Percentiles rank a stretch among this genome's conserved stretches.
These are phyloP conservation scores for Daldinia concentrica DNA, from an alignment of 495 filamentous ascomycete genomes.

Conservation along the genomic window DNA sequence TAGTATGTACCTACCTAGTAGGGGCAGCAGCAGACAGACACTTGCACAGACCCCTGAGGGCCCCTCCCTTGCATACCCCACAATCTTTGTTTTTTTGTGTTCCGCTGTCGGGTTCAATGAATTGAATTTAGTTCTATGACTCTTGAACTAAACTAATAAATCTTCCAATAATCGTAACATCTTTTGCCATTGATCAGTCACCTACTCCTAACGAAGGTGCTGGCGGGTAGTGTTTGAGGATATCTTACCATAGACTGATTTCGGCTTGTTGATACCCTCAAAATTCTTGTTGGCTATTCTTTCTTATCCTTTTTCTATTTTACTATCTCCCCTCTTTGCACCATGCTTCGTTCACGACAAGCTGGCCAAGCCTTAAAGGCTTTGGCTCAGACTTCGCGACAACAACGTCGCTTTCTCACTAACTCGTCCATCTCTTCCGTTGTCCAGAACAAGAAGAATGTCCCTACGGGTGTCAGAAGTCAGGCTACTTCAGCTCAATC, in stretches of 20 bases:
- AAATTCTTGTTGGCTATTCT: neutral
- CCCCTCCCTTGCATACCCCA: constrained; percentile 45
- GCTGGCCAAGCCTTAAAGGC: constrained; percentile 54
- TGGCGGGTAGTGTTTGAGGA: constrained; percentile 24
- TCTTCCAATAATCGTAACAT: constrained; percentile 24
- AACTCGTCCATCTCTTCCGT: constrained; percentile 38
- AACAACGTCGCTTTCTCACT: constrained; percentile 38
- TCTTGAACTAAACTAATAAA: constrained; percentile 17
- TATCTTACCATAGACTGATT: constrained; percentile 10
- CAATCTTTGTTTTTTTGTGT: constrained; percentile 46
- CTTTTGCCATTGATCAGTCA: constrained; percentile 37
- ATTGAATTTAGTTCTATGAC: constrained; percentile 26
- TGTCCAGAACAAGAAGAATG: constrained; percentile 45
- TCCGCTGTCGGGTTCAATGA: constrained; percentile 35
- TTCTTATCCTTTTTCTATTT: constrained; percentile 16
- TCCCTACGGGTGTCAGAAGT: constrained; percentile 47
- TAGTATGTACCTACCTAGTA: too few species aligned
- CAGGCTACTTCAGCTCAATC: constrained; percentile 51
- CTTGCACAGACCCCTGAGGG: constrained; percentile 17
- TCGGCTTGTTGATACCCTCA: constrained; percentile 5
- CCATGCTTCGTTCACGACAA: constrained; percentile 56
- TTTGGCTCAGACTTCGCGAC: constrained; percentile 51
- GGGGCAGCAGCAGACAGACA: neutral
- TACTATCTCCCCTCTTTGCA: constrained; percentile 2
- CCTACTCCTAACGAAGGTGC: constrained; percentile 12